A percentile compares a stretch with the other conserved stretches of the same genome.
Conservation (phyloP, 208 protist species). For the Tetramitus jugosus region DNA sequence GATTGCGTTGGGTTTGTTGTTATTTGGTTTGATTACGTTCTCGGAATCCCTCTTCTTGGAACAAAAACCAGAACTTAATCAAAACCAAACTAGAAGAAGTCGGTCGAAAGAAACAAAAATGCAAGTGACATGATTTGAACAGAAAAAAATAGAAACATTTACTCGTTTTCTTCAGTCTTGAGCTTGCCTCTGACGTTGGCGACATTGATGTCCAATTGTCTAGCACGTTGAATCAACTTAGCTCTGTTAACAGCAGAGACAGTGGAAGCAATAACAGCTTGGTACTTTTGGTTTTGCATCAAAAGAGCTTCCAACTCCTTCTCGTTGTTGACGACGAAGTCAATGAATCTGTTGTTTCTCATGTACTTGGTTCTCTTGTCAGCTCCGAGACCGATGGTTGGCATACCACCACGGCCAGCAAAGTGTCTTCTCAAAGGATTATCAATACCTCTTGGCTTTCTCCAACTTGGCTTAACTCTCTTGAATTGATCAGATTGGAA, state of each 20-base stretch:
- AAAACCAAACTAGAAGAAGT: too few relatives aligned
- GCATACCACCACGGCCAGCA: constrained; percentile 89
- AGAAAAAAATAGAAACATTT: constrained; percentile 29
- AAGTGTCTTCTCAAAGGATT: constrained; percentile 91
- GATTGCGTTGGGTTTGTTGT: too few relatives aligned
- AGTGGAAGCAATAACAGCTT: constrained; percentile 89
- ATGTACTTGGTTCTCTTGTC: constrained; percentile 89
- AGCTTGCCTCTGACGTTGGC: constrained; percentile 88
- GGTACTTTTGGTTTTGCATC: constrained; percentile 99
- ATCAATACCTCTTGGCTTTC: constrained; percentile 98
- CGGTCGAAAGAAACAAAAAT: too few relatives aligned
- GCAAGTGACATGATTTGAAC: too few relatives aligned
- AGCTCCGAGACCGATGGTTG: constrained; percentile 96
- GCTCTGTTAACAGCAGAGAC: constrained; percentile 87
- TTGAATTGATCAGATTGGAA: constrained; percentile 85
- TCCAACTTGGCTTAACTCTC: constrained; percentile 76
- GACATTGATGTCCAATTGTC: constrained; percentile 96
- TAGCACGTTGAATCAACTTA: constrained; percentile 91
- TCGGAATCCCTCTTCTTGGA: too few relatives aligned
- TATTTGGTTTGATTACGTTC: too few relatives aligned
- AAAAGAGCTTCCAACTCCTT: constrained; percentile 97
- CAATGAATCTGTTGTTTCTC: constrained; percentile 88
- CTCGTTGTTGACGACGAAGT: constrained; percentile 86
- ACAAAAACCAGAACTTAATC: too few relatives aligned
- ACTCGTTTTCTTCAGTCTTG: constrained; percentile 68